Conservation (phyloP, 371 early-diverging fungal genomes). For the Mortierella sp. region DNA sequence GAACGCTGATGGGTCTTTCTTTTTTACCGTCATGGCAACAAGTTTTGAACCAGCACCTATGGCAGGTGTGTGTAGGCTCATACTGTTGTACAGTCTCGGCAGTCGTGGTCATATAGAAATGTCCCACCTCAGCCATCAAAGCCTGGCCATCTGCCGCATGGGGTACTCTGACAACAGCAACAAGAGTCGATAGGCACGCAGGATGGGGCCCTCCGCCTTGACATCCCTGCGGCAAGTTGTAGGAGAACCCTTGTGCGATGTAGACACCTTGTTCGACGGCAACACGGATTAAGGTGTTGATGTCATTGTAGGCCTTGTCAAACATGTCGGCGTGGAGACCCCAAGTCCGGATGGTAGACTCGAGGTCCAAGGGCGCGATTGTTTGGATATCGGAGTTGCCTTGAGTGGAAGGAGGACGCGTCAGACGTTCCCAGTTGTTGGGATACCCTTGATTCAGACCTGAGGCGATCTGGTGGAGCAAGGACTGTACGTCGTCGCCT, state of each 20-base stretch:
- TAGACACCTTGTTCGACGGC: constrained; percentile 15
- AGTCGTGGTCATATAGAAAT: neutral
- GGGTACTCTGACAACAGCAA: constrained; percentile 15
- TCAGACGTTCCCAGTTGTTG: constrained; percentile 20
- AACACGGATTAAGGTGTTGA: neutral
- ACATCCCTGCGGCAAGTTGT: neutral
- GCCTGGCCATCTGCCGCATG: neutral
- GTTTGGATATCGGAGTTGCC: constrained; percentile 3
- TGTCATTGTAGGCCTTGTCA: neutral
- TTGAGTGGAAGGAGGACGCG: constrained; percentile 5
- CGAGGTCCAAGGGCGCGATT: constrained; percentile 10
- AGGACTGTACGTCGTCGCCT: neutral
- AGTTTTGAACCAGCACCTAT: constrained; percentile 23
- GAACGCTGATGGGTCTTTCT: neutral
- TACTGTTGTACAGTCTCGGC: constrained; percentile 2
- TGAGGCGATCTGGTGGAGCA: neutral
- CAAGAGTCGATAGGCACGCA: constrained; percentile 18
- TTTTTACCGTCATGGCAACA: constrained; percentile 15
- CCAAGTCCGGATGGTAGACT: constrained; percentile 8
- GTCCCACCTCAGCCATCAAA: neutral
- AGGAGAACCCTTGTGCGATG: constrained; percentile 18
- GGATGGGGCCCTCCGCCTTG: neutral
- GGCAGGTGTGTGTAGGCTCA: neutral
- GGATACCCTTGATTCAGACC: constrained; percentile 18
- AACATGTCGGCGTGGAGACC: constrained; percentile 1